A percentile compares a stretch with the other conserved stretches of the same genome.
These are phyloP conservation scores for Teunomyces atbi DNA, from an alignment of 805 yeast species.

Conservation along the genomic window DNA sequence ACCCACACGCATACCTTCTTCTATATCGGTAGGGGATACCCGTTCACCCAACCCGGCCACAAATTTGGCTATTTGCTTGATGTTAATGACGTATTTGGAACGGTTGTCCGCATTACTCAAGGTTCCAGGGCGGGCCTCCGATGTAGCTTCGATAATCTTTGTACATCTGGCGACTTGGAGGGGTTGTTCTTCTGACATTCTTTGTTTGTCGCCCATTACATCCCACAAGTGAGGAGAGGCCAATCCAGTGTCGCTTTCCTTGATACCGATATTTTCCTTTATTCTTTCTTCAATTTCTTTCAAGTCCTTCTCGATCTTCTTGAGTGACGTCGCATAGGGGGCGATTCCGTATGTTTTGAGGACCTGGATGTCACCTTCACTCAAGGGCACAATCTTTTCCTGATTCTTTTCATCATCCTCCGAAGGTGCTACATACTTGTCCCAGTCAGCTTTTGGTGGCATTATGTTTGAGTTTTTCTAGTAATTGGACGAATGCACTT, in stretches of 20 bases:
- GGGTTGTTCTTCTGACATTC: slow-evolving; percentile 92
- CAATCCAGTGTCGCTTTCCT: slow-evolving; percentile 96
- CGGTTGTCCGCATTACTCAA: slow-evolving; percentile 72
- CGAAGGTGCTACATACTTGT: slow-evolving; percentile 86
- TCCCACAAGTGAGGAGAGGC: slow-evolving; percentile 98
- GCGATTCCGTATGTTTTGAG: slow-evolving; percentile 97
- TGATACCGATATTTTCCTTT: slow-evolving; percentile 90
- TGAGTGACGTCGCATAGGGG: slow-evolving; percentile 82
- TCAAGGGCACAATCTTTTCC: slow-evolving; percentile 77
- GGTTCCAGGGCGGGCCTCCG: slow-evolving; percentile 31
- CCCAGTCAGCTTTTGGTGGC: slow-evolving; percentile 99
- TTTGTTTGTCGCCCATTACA: slow-evolving; percentile 90
- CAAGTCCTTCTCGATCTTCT: slow-evolving; percentile 82
- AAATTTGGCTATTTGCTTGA: slow-evolving; percentile 97
- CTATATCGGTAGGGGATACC: slow-evolving; percentile 97
- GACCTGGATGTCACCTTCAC: slow-evolving; percentile 97
- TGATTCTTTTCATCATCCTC: slow-evolving; percentile 65
- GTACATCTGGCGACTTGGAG: slow-evolving; percentile 98
- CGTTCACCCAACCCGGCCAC: slow-evolving; percentile 96
- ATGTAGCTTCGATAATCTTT: slow-evolving; percentile 76
- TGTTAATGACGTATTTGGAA: slow-evolving; percentile 90
- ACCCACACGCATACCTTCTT: slow-evolving; percentile 99
- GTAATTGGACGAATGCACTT: background rate
- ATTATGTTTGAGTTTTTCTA: slow-evolving; percentile 35
- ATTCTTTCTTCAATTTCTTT: slow-evolving; percentile 81